phyloP scores from a whole-genome alignment of 164 flowering plant genomes.

The Vitis rupestris region DNA sequence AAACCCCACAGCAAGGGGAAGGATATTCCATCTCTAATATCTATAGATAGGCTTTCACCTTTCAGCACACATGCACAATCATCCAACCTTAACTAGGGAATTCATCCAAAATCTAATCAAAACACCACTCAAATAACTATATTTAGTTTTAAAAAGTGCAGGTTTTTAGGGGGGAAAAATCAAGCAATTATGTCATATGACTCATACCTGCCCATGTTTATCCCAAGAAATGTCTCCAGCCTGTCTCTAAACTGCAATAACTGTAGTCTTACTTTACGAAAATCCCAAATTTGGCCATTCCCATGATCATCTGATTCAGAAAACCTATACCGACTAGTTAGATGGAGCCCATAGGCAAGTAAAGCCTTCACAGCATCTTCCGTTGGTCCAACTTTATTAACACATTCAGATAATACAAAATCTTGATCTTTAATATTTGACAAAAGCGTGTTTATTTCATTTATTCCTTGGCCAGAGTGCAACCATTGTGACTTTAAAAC shows the following conservation, averaged over 20 bases:
- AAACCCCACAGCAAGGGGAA: too few relatives aligned
- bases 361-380: constrained; percentile 77
- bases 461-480: constrained; percentile 52
- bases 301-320: constrained; percentile 39
- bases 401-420: constrained; percentile 80
- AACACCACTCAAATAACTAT: neutral
- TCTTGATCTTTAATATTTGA: constrained; percentile 68
- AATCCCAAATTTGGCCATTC: constrained; percentile 47
- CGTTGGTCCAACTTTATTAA: constrained; percentile 65
- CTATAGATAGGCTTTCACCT: too few relatives aligned
- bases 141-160: too few relatives aligned
- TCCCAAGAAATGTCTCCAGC: constrained; percentile 90
- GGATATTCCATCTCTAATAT: too few relatives aligned
- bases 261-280: constrained; percentile 64
- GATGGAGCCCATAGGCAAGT: constrained; percentile 64
- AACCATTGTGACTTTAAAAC: constrained; percentile 87
- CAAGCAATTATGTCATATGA: neutral
- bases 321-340: constrained; percentile 62
- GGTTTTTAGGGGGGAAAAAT: too few relatives aligned
- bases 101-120: neutral
- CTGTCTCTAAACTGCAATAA: constrained; percentile 80
- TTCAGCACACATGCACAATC: too few relatives aligned
- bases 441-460: constrained; percentile 56
- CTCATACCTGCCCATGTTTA: constrained; percentile 96
- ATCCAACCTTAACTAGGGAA: neutral